Conservation (phyloP, 257 asterid genomes). For the Solanum habrochaites region DNA sequence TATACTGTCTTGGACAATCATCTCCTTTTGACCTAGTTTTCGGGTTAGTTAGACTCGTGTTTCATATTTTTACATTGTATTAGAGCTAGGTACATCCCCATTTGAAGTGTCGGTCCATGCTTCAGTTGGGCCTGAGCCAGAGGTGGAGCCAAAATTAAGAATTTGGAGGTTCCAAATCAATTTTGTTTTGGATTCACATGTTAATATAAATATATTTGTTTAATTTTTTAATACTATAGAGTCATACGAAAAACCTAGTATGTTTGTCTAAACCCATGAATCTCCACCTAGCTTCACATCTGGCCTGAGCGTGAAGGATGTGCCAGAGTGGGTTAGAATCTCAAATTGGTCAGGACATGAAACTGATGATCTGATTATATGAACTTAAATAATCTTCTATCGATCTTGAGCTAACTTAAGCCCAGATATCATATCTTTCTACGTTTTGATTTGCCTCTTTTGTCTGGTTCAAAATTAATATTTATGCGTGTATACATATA, state of each 20-base stretch:
- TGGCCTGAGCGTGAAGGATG: neutral
- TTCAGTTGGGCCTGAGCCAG: too few species aligned
- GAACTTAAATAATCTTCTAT: neutral
- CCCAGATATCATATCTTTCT: neutral
- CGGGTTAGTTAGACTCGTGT: neutral
- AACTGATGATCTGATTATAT: too few species aligned
- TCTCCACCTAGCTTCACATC: too few species aligned
- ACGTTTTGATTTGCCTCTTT: neutral
- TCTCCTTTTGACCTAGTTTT: fast-evolving
- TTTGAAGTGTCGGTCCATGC: neutral
- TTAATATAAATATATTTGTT: too few species aligned
- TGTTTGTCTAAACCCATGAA: too few species aligned
- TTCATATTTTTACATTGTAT: too few species aligned
- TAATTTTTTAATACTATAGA: too few species aligned
- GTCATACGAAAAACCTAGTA: too few species aligned
- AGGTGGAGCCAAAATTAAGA: too few species aligned
- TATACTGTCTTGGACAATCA: neutral
- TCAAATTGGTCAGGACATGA: neutral
- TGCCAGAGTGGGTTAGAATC: neutral
- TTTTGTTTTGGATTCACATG: too few species aligned
- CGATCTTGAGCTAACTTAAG: neutral
- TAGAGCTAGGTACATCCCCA: neutral
- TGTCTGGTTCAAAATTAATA: neutral
- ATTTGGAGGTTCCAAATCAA: too few species aligned
- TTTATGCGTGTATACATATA: neutral